Evolutionary conservation across 2,329 filamentous ascomycete genomes (phyloP), one percentile per base, ranked within the genome.

Genomic region (Aspergillus oerlinghausenensis): DNA sequence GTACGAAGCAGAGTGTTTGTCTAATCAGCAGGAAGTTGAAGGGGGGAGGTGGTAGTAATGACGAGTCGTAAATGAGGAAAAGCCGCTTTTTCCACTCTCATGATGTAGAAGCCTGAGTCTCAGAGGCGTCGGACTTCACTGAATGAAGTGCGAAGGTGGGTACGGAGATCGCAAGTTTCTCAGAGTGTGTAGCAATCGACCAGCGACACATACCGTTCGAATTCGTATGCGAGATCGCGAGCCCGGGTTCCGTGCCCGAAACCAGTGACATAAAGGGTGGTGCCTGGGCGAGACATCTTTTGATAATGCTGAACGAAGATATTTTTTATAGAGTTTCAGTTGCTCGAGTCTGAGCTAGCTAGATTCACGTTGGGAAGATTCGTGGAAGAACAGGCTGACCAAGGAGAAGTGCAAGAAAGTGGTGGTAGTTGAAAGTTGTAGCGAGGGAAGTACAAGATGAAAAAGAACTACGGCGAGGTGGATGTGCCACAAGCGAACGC

Each of bases 141-240:
- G 69, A 68, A 71, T 72, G 68, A 55, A 68, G 69, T 64, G 70
- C 71, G 71, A 58, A 60, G 62, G 64, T 61, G 63, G 63, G 66
- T 52, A 66, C 63, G 65, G 64, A 54, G 58, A 55, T 66, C 67
- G 69, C 58, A 63, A 69, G 69, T 70, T 71, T 67, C 73, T 74
- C 70, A 70, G 75, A 77, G 75, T 73, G 70, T 67, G 70, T 64
- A 66, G 64, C 58, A 70, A 69, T 67, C 65, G 70, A 68, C 71
- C 72, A 80, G 79, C 80, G 77, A 82, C 84, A 96, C 92, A 86
- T 96, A 97, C 91, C 93, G 92, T 92, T 97, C 93, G 89, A 97
- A 97, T 84, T 97, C 93, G 89, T 96, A 97, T 82, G 93, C 92
- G 77, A 97, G 90, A 84, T 99, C 92, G 86, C 94, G 91, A 77